Evolutionary conservation across 257 asterid genomes (phyloP).

Genomic region (Forsythia viridissima): DNA sequence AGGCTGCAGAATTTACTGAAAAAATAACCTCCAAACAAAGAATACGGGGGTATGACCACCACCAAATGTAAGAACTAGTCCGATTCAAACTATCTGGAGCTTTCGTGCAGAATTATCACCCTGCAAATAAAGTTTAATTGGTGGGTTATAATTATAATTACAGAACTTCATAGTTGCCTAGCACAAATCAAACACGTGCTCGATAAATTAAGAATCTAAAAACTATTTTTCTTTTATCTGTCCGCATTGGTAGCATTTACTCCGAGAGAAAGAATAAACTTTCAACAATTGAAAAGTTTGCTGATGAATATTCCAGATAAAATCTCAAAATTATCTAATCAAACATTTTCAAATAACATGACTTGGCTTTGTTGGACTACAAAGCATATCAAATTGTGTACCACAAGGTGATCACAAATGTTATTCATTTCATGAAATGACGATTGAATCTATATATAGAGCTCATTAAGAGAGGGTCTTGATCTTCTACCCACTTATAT

Average conservation of each 20-base stretch:
- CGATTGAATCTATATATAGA: slow-evolving; percentile 2
- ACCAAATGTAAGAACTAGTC: slow-evolving; percentile 4
- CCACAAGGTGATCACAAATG: neutral
- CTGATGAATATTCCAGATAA: neutral
- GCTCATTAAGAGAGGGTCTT: slow-evolving; percentile 14
- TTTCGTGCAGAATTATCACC: slow-evolving; percentile 43
- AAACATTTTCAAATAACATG: slow-evolving; percentile 1
- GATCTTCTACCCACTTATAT: too few relatives aligned
- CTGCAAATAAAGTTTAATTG: slow-evolving; percentile 45
- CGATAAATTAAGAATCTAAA: neutral
- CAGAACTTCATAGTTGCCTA: too few relatives aligned
- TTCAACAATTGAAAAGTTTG: neutral
- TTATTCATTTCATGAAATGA: neutral
- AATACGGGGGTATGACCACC: slow-evolving; percentile 14
- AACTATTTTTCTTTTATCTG: neutral
- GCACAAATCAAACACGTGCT: neutral
- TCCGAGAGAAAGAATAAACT: neutral
- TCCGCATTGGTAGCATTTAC: neutral
- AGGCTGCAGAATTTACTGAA: slow-evolving; percentile 18
- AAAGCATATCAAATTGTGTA: neutral
- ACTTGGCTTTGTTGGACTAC: neutral
- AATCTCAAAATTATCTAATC: neutral
- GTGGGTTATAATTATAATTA: slow-evolving; percentile 2
- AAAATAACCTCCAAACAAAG: slow-evolving; percentile 25
- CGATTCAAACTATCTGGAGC: slow-evolving; percentile 50